Conservation (phyloP, 352 stramenopile species). For the Pythium rishiriense region DNA sequence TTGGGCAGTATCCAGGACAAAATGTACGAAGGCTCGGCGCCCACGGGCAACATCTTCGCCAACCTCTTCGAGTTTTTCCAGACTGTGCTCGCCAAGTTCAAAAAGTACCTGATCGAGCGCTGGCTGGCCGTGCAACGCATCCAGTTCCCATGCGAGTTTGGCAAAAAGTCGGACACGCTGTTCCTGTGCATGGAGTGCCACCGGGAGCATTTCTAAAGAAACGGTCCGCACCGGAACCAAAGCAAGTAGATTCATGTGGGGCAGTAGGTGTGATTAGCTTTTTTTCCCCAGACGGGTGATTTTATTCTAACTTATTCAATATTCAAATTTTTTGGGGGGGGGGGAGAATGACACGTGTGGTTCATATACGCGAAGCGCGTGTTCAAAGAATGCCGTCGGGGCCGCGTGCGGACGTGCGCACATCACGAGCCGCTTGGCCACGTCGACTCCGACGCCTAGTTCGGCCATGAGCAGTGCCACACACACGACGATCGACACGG, state of each 20-base stretch:
- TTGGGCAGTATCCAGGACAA: constrained; percentile 38
- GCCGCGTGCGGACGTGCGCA: constrained; percentile 17
- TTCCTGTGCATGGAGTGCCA: constrained; percentile 87
- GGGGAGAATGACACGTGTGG: not conserved
- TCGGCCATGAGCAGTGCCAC: constrained; percentile 40
- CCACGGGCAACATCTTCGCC: constrained; percentile 54
- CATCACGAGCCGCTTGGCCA: constrained; percentile 23
- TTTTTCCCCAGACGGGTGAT: not conserved
- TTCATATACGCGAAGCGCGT: constrained; percentile 21
- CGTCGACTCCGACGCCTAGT: constrained; percentile 30
- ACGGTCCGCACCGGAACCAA: not conserved
- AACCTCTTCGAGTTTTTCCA: constrained; percentile 69
- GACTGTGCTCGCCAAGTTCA: constrained; percentile 60
- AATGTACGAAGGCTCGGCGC: constrained; percentile 30
- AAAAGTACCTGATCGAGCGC: constrained; percentile 58
- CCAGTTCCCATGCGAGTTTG: constrained; percentile 75
- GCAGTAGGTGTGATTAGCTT: not conserved
- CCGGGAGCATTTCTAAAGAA: constrained; percentile 58
- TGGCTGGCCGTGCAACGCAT: constrained; percentile 63
- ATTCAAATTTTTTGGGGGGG: constrained; percentile 13
- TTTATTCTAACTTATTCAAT: constrained; percentile 29
- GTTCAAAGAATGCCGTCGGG: constrained; percentile 18
- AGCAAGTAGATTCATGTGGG: not conserved
- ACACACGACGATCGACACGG: constrained; percentile 27
- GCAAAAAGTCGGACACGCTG: constrained; percentile 72